Conservation (phyloP, 768 basidiomycete genomes). For the Podaxis sp. region DNA sequence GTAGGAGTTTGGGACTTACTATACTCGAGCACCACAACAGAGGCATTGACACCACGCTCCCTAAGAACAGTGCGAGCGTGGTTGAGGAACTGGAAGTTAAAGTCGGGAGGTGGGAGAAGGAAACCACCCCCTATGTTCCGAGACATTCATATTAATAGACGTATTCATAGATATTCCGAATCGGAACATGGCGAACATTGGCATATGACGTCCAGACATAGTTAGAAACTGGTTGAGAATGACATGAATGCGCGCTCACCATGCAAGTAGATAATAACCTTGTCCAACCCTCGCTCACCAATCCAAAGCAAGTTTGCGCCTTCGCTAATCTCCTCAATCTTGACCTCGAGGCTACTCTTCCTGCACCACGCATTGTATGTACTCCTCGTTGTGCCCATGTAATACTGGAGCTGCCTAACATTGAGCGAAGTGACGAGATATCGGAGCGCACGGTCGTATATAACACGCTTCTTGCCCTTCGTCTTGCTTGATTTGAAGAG, state of each 20-base stretch:
- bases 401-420: constrained; percentile 3
- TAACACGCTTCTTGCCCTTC: constrained; percentile 8
- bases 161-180: not conserved
- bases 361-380: not conserved
- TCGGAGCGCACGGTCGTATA: constrained; percentile 6
- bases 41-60: constrained; percentile 16
- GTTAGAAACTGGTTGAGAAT: not conserved
- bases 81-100: constrained; percentile 13
- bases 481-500: constrained; percentile 9
- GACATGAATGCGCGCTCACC: constrained; percentile 12
- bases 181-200: not conserved
- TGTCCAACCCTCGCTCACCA: constrained; percentile 18
- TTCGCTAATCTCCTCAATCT: constrained; percentile 16
- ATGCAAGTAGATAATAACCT: constrained; percentile 21
- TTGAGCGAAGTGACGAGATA: not conserved
- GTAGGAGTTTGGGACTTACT: constrained; percentile 12
- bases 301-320: constrained; percentile 19
- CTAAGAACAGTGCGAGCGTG: constrained; percentile 14
- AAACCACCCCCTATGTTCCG: constrained; percentile 19
- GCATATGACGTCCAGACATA: not conserved
- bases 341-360: not conserved
- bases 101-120: constrained; percentile 14
- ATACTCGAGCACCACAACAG: constrained; percentile 20
- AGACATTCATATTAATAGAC: not conserved
- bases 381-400: not conserved